phyloP scores from a whole-genome alignment of 805 yeast species.

The Yamadazyma olivae region DNA sequence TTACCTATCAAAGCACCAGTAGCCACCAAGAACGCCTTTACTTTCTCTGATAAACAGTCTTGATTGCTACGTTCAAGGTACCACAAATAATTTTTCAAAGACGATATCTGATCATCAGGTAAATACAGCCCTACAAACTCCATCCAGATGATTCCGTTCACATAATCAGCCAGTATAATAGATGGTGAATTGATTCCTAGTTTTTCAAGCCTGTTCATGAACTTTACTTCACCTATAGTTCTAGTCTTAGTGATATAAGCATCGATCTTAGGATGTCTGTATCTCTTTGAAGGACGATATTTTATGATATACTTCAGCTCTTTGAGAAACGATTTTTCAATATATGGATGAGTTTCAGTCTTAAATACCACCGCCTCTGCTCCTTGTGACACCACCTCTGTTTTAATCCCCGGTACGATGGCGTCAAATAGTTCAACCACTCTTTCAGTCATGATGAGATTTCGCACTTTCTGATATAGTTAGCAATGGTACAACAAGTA shows the following conservation, averaged over 20 bases:
- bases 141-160: constrained; percentile 86
- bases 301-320: constrained; percentile 58
- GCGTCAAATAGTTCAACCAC: constrained; percentile 42
- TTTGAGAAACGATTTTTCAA: constrained; percentile 18
- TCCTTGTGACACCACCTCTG: constrained; percentile 72
- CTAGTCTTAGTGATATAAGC: constrained; percentile 71
- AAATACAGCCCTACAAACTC: constrained; percentile 63
- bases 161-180: constrained; percentile 71
- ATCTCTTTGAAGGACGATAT: constrained; percentile 86
- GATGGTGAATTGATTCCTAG: constrained; percentile 69
- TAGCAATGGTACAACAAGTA: constrained; percentile 7
- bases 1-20: constrained; percentile 71
- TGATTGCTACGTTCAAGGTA: constrained; percentile 34
- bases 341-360: constrained; percentile 65
- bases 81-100: constrained; percentile 77
- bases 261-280: constrained; percentile 84
- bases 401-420: constrained; percentile 47
- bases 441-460: constrained; percentile 49
- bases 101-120: constrained; percentile 51
- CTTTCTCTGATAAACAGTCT: constrained; percentile 29
- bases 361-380: constrained; percentile 84
- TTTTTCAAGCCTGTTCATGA: constrained; percentile 54
- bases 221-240: constrained; percentile 80
- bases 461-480: too few relatives aligned
- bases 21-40: constrained; percentile 39